Conservation (phyloP, 495 filamentous ascomycete species). For the Tirmania nivea region DNA sequence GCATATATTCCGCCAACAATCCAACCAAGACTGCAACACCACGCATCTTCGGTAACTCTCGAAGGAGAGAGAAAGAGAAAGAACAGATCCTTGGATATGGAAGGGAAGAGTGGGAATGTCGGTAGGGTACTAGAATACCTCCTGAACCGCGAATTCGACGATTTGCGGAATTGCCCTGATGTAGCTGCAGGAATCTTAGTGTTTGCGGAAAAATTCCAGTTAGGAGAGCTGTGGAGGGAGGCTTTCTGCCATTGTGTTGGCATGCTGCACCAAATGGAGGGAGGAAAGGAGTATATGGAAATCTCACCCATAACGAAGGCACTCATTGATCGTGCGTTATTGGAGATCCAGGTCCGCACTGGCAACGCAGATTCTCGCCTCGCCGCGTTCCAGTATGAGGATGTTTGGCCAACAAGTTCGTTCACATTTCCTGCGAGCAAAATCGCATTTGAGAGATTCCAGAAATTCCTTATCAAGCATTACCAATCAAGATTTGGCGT, state of each 20-base stretch:
- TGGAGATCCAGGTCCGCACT: slow-evolving; percentile 41
- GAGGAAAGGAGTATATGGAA: slow-evolving; percentile 33
- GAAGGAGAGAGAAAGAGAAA: background rate
- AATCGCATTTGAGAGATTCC: slow-evolving; percentile 32
- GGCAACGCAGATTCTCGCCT: slow-evolving; percentile 38
- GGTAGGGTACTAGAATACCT: slow-evolving; percentile 36
- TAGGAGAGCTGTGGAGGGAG: slow-evolving; percentile 45
- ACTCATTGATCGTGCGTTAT: slow-evolving; percentile 37
- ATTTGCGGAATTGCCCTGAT: slow-evolving; percentile 40
- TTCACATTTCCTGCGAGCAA: slow-evolving; percentile 20
- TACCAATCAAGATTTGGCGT: slow-evolving; percentile 31
- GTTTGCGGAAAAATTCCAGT: slow-evolving; percentile 38
- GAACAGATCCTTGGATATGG: background rate
- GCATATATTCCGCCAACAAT: slow-evolving; percentile 27
- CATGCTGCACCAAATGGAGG: slow-evolving; percentile 33
- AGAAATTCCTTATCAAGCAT: slow-evolving; percentile 32
- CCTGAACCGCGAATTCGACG: slow-evolving; percentile 36
- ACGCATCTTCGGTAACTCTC: background rate
- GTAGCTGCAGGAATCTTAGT: slow-evolving; percentile 39
- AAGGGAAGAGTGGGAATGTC: slow-evolving; percentile 1
- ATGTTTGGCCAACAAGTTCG: slow-evolving; percentile 33
- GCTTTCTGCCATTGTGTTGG: slow-evolving; percentile 46
- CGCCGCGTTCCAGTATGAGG: slow-evolving; percentile 34
- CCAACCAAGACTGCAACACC: slow-evolving; percentile 1
- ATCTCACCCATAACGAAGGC: slow-evolving; percentile 41